A percentile compares a stretch with the other conserved stretches of the same genome.
phyloP scores from a whole-genome alignment of 2,329 filamentous ascomycete species.

The Pseudohalonectria lignicola region DNA sequence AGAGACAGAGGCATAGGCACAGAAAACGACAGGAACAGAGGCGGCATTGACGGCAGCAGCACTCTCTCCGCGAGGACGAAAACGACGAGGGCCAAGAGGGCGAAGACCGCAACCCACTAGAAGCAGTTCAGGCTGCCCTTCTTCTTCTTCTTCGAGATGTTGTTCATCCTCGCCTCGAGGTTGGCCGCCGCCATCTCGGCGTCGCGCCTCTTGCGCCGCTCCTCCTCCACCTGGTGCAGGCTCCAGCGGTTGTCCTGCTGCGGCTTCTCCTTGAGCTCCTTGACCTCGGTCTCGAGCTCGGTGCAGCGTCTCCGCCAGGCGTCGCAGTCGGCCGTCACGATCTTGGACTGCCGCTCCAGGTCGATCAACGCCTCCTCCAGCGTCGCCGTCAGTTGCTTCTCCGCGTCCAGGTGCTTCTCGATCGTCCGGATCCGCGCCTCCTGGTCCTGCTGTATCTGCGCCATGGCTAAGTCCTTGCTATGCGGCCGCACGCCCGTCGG shows the following conservation, averaged over 20 bases:
- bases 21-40: no score
- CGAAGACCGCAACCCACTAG: slow-evolving; percentile 37
- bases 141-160: slow-evolving; percentile 88
- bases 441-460: slow-evolving; percentile 85
- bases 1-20: no score
- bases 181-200: slow-evolving; percentile 83
- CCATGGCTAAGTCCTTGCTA: slow-evolving; percentile 68
- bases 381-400: slow-evolving; percentile 92
- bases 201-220: slow-evolving; percentile 82
- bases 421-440: slow-evolving; percentile 91
- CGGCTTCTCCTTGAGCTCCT: slow-evolving; percentile 48
- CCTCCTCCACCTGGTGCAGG: slow-evolving; percentile 89
- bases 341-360: slow-evolving; percentile 82
- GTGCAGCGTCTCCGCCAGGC: slow-evolving; percentile 79
- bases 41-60: no score
- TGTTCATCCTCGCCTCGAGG: slow-evolving; percentile 90
- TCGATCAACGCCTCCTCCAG: slow-evolving; percentile 93
- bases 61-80: no score
- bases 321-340: slow-evolving; percentile 83
- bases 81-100: no score
- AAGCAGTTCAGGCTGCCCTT: slow-evolving; percentile 97
- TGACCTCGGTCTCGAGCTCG: slow-evolving; percentile 62
- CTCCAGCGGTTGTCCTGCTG: slow-evolving; percentile 50
- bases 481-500: slow-evolving; percentile 56
- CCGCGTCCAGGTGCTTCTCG: slow-evolving; percentile 90